A percentile compares a stretch with the other conserved stretches of the same genome.
Conservation (phyloP, 176 grass and related monocot genomes). For the Aegilops speltoides region DNA sequence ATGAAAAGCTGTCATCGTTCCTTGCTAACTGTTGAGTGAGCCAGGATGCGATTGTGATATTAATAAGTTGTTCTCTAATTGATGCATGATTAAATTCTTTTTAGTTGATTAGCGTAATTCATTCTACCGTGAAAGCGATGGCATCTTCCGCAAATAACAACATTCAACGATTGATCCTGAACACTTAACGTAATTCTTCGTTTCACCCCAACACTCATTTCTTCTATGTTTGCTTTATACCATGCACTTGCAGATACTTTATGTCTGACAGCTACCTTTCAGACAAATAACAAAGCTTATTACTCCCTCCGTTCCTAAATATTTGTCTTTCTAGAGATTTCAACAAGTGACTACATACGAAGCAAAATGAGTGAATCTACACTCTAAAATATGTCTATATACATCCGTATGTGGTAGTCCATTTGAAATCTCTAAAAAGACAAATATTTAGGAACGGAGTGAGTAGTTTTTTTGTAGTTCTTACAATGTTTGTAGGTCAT, state of each 20-base stretch:
- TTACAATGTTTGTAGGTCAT: neutral
- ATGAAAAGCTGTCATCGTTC: neutral
- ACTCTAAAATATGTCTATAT: no score
- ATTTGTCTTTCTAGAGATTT: no score
- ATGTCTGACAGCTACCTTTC: neutral
- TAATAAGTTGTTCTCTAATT: neutral
- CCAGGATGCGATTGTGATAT: neutral
- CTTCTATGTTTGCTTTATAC: constrained; percentile 10
- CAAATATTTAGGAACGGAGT: no score
- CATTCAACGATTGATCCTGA: neutral
- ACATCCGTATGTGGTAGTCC: no score
- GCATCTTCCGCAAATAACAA: neutral
- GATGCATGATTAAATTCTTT: neutral
- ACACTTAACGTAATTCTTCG: neutral
- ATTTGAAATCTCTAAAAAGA: no score
- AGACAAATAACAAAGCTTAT: neutral
- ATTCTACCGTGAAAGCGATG: neutral
- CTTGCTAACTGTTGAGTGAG: neutral
- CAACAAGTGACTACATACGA: no score
- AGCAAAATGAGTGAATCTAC: no score
- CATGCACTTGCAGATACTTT: neutral
- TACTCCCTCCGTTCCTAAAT: no score
- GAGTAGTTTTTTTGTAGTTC: neutral
- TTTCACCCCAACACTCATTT: neutral
- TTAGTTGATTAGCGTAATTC: neutral